Evolutionary conservation across 768 basidiomycete genomes (phyloP).

Genomic region (Coprinopsis sp.): DNA sequence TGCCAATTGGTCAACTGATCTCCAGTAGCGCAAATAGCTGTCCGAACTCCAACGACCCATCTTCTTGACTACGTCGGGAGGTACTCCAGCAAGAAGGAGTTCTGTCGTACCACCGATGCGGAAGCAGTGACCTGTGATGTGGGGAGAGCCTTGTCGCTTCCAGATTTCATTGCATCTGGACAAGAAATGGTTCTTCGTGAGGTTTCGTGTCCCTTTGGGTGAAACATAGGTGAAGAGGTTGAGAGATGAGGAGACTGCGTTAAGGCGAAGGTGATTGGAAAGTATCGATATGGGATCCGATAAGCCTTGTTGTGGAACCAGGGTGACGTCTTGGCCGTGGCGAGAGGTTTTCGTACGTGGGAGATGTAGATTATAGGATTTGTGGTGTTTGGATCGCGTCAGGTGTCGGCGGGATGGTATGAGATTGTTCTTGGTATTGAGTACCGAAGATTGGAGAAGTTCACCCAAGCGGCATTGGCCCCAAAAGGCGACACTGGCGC

Average conservation of each 20-base stretch:
- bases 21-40: constrained; percentile 28
- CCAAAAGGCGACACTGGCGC: constrained; percentile 31
- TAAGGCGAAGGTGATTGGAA: constrained; percentile 16
- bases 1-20: not conserved
- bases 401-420: not conserved
- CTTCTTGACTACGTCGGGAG: no score
- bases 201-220: not conserved
- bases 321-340: constrained; percentile 20
- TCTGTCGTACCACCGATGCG: constrained; percentile 24
- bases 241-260: not conserved
- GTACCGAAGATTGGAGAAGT: constrained; percentile 11
- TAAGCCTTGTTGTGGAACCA: constrained; percentile 16
- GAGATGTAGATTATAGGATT: constrained; percentile 19
- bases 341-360: constrained; percentile 32
- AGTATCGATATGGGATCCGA: constrained; percentile 17
- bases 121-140: constrained; percentile 21
- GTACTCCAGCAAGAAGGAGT: constrained; percentile 20
- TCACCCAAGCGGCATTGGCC: constrained; percentile 28
- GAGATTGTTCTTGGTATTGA: constrained; percentile 12
- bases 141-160: constrained; percentile 4
- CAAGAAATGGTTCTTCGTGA: constrained; percentile 6
- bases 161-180: constrained; percentile 12
- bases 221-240: not conserved
- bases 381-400: not conserved
- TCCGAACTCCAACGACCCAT: constrained; percentile 30